Evolutionary conservation across 2,329 filamentous ascomycete species (phyloP), one percentile per base, ranked within the genome.

Genomic region (Fusarium luffae): DNA sequence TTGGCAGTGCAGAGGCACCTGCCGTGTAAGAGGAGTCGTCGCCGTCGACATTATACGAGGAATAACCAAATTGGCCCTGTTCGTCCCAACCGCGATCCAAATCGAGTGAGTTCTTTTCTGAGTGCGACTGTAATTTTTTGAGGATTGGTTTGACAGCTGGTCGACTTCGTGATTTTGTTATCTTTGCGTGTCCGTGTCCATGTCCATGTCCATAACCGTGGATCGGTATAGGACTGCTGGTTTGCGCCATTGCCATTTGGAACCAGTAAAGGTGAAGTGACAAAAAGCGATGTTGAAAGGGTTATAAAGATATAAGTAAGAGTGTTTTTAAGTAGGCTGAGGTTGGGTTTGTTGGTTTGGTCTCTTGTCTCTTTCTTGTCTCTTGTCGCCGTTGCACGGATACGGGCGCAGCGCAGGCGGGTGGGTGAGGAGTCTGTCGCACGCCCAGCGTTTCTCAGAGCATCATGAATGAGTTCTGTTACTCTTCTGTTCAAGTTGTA

Each of bases 61-160:
- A 68, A 54, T 70, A 75, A 46, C 71, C 71, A 67, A 76, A 74
- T 78, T 75, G 75, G 11, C 74, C 75, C 72, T 88, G 86, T 63
- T 89, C 87, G 43, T 87, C 85, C 83, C 86, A 88, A 21, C 83
- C 82, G 46, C 88, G 85, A 75, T 90, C 86, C 66, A 90, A 77
- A 71, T 91, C 89, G 63, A 90, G 78, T 47, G 88, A 90, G 74
- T 84, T 89, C 80, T 89, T 89, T 69, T 89, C 87, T 70, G 86
- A 89, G 50, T 85, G 82, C 13, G 78, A 76, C 54, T 80, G 79
- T 63, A 86, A 76, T 76, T 89, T 90, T 77, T 89, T 89, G 55
- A 90, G 79, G 46, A 90, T 89, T 12, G 88, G 88, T 78, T 89
- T 90, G 68, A 88, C 85, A 63, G 82, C 81, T 62, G 80, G 80